A percentile compares a stretch with the other conserved stretches of the same genome.
These are phyloP conservation scores for Hericium alpestre DNA, from an alignment of 768 basidiomycete species.

Conservation along the genomic window DNA sequence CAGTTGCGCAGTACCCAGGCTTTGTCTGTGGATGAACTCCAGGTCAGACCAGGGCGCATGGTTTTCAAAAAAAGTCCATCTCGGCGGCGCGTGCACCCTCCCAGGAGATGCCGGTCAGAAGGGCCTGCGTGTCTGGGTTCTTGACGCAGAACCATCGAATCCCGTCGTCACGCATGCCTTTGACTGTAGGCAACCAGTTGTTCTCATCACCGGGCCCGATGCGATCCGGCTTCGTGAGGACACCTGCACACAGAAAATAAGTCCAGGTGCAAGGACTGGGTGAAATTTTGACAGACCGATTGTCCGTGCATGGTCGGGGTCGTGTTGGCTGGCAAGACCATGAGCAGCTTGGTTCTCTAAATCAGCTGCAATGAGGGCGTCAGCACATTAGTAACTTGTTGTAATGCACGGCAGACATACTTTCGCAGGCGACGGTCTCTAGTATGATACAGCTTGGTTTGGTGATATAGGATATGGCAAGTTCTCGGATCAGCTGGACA, in stretches of 20 bases:
- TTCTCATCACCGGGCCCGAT: conserved; percentile 4
- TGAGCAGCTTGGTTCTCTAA: conserved; percentile 74
- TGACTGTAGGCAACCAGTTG: background rate
- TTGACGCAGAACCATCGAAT: conserved; percentile 9
- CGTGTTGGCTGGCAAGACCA: conserved; percentile 46
- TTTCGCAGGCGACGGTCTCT: conserved; percentile 53
- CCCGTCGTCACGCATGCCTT: background rate
- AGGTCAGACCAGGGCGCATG: conserved; percentile 7
- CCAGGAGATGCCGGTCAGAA: conserved; percentile 8
- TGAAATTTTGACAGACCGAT: conserved; percentile 38
- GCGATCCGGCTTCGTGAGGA: conserved; percentile 9
- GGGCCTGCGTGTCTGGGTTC: conserved; percentile 9
- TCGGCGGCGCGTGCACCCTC: conserved; percentile 8
- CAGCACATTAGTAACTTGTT: background rate
- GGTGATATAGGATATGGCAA: conserved; percentile 51
- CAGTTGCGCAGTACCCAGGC: conserved; percentile 11
- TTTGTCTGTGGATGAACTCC: conserved; percentile 3
- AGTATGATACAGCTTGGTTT: conserved; percentile 57
- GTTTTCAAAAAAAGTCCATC: conserved; percentile 4
- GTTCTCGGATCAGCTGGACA: conserved; percentile 47
- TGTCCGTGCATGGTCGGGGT: conserved; percentile 55
- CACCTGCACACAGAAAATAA: background rate
- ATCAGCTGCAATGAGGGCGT: conserved; percentile 39
- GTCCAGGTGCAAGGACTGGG: background rate
- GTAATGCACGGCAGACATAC: conserved; percentile 24